A percentile compares a stretch with the other conserved stretches of the same genome.
phyloP scores from a whole-genome alignment of 257 asterid species.

The Nicotiana knightiana region DNA sequence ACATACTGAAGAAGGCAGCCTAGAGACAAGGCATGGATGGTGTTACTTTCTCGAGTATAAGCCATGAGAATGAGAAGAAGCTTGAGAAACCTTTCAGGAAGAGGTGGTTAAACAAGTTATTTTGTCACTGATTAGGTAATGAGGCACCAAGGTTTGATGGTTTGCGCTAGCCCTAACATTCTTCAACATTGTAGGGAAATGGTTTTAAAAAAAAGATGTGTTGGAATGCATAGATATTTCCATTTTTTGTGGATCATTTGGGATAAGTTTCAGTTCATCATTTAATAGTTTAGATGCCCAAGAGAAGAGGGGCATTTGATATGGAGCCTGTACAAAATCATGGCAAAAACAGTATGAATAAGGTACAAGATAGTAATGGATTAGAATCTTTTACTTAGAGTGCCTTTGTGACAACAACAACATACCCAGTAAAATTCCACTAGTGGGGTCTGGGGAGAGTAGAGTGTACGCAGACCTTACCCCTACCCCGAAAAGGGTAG shows the following conservation, averaged over 20 bases:
- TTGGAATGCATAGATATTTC: background rate
- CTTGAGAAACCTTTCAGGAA: too few relatives aligned
- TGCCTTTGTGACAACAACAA: too few relatives aligned
- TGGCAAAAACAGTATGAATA: background rate
- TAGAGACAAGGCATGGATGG: too few relatives aligned
- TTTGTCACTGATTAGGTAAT: background rate
- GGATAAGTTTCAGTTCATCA: background rate
- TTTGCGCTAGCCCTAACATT: background rate
- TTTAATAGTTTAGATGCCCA: background rate
- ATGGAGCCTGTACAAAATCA: background rate
- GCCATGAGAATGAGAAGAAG: too few relatives aligned
- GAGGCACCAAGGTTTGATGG: background rate
- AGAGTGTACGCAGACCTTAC: too few relatives aligned
- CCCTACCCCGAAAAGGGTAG: too few relatives aligned
- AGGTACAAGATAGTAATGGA: background rate
- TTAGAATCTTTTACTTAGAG: background rate
- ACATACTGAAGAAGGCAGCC: too few relatives aligned
- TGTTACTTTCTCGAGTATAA: too few relatives aligned
- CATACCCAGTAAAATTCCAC: too few relatives aligned
- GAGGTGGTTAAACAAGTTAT: background rate
- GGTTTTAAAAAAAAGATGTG: background rate
- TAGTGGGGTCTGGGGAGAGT: too few relatives aligned
- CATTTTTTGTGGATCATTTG: background rate
- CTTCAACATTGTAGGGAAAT: too few relatives aligned
- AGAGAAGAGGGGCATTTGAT: background rate